A percentile compares a stretch with the other conserved stretches of the same genome.
These are phyloP conservation scores for Calocybe indica DNA, from an alignment of 768 basidiomycete genomes.

Conservation along the genomic window DNA sequence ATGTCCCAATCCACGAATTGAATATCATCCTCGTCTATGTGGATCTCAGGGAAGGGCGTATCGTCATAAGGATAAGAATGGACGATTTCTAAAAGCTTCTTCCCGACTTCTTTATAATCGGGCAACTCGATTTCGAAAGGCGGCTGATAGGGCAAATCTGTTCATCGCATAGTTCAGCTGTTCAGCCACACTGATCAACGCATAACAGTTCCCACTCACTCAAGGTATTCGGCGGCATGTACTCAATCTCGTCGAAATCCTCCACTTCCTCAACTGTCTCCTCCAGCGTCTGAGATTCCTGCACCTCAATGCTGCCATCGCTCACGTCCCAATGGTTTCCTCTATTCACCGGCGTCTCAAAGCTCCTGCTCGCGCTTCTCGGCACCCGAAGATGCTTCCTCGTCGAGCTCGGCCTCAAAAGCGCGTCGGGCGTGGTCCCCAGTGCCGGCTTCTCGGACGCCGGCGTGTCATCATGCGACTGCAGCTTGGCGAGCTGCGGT, in stretches of 20 bases:
- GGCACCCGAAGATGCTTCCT: slow-evolving; percentile 59
- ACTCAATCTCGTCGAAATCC: slow-evolving; percentile 45
- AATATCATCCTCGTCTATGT: slow-evolving; percentile 17
- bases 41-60: slow-evolving; percentile 20
- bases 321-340: slow-evolving; percentile 77
- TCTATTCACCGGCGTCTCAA: slow-evolving; percentile 61
- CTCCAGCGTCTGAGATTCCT: slow-evolving; percentile 23
- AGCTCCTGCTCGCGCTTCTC: slow-evolving; percentile 39
- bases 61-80: slow-evolving; percentile 28
- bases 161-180: background rate
- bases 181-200: background rate
- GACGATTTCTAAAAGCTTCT: slow-evolving; percentile 25
- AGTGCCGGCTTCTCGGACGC: slow-evolving; percentile 5
- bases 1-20: slow-evolving; percentile 21
- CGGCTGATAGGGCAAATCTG: slow-evolving; percentile 38
- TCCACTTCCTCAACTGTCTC: slow-evolving; percentile 24
- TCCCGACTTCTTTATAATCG: slow-evolving; percentile 35
- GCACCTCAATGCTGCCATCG: slow-evolving; percentile 35
- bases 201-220: slow-evolving; percentile 16
- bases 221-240: slow-evolving; percentile 43
- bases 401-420: slow-evolving; percentile 60
- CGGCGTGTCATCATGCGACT: slow-evolving; percentile 9
- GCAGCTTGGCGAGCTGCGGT: slow-evolving; percentile 23
- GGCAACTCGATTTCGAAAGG: slow-evolving; percentile 41
- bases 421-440: slow-evolving; percentile 30